These are phyloP conservation scores for Cercospora brassicicola DNA, from an alignment of 2,329 filamentous ascomycete species.

Conservation along the genomic window DNA sequence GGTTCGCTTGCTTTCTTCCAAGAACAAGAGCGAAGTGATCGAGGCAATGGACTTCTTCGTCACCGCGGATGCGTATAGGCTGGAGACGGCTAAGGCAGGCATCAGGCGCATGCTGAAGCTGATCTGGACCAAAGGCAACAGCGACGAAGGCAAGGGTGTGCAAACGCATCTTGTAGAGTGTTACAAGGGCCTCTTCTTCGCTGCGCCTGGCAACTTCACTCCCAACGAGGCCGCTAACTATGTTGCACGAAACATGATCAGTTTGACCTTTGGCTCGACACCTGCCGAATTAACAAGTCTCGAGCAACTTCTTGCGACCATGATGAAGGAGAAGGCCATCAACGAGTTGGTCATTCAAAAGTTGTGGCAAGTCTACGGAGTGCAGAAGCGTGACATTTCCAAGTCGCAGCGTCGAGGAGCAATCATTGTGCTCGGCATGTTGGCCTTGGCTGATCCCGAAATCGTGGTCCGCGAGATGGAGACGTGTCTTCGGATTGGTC, in stretches of 20 bases:
- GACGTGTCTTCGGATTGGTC: constrained; percentile 84
- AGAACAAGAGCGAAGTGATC: constrained; percentile 97
- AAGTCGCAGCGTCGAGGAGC: constrained; percentile 84
- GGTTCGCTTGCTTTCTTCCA: constrained; percentile 84
- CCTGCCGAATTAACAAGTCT: constrained; percentile 92
- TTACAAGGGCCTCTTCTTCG: constrained; percentile 93
- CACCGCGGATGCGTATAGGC: constrained; percentile 90
- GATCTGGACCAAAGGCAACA: constrained; percentile 99
- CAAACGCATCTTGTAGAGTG: constrained; percentile 96
- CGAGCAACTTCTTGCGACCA: constrained; percentile 90
- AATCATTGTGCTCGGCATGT: constrained; percentile 96
- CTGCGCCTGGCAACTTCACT: constrained; percentile 84
- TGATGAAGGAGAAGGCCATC: constrained; percentile 92
- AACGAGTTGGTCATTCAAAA: constrained; percentile 84
- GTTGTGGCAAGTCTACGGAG: constrained; percentile 95
- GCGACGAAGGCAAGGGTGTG: constrained; percentile 96
- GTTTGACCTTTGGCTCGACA: constrained; percentile 91
- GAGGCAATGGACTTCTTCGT: constrained; percentile 99
- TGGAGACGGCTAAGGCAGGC: constrained; percentile 87
- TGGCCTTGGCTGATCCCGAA: constrained; percentile 86
- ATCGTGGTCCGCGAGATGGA: constrained; percentile 95
- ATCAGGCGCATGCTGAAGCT: constrained; percentile 94
- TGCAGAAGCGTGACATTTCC: constrained; percentile 91
- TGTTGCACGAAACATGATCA: constrained; percentile 97
- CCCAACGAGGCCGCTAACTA: constrained; percentile 91